Conservation (phyloP, 768 basidiomycete genomes). For the Boletus tylopilopsis region DNA sequence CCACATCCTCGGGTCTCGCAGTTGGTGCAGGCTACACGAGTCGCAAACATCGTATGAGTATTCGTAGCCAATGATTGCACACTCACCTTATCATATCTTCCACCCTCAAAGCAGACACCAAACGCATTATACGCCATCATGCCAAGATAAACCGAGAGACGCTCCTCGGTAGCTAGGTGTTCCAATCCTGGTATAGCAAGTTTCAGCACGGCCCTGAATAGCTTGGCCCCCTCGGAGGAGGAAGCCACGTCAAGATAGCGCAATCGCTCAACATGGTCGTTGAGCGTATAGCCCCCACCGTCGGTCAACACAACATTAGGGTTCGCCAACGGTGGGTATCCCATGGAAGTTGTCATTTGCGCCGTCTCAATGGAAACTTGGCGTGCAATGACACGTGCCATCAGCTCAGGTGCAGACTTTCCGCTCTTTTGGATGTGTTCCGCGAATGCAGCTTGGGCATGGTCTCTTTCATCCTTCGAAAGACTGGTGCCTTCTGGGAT, state of each 20-base stretch:
- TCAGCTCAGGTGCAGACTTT: slow-evolving; percentile 50
- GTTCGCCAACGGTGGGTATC: slow-evolving; percentile 6
- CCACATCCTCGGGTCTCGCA: slow-evolving; percentile 63
- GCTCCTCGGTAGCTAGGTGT: slow-evolving; percentile 61
- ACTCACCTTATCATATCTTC: slow-evolving; percentile 67
- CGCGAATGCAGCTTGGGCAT: slow-evolving; percentile 58
- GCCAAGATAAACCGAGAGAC: slow-evolving; percentile 56
- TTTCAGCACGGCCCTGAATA: slow-evolving; percentile 53
- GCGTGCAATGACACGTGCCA: slow-evolving; percentile 68
- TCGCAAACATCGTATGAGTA: not conserved
- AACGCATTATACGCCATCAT: slow-evolving; percentile 77
- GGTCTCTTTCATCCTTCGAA: slow-evolving; percentile 43
- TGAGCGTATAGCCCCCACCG: slow-evolving; percentile 54
- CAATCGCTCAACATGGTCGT: slow-evolving; percentile 75
- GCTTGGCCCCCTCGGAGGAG: slow-evolving; percentile 43
- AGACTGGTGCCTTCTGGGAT: slow-evolving; percentile 31
- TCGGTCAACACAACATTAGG: slow-evolving; percentile 35
- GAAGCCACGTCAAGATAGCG: slow-evolving; percentile 58
- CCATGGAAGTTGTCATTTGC: slow-evolving; percentile 43
- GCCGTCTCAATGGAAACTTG: slow-evolving; percentile 63
- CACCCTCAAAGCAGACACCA: slow-evolving; percentile 64
- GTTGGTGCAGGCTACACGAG: slow-evolving; percentile 45
- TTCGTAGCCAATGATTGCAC: not conserved
- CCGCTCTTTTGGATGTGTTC: slow-evolving; percentile 50
- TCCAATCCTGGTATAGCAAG: slow-evolving; percentile 70